Percentiles rank a stretch among this genome's conserved stretches.
These are phyloP conservation scores for Alternaria gaisen DNA, from an alignment of 2,329 filamentous ascomycete genomes.

Conservation along the genomic window DNA sequence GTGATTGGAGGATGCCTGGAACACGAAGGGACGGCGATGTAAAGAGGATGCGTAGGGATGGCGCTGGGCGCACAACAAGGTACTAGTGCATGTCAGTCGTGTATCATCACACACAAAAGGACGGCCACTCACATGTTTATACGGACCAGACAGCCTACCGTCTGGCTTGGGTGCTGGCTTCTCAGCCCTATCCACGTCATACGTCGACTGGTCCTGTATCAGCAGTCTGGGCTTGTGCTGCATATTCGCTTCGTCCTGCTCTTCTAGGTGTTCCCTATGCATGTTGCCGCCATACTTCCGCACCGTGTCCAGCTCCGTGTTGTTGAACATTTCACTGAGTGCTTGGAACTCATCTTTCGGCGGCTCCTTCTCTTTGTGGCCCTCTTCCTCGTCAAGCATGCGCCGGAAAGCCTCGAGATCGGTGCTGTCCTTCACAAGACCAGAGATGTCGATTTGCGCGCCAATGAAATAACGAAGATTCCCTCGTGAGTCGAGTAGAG, in stretches of 20 bases:
- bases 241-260: slow-evolving; percentile 54
- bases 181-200: slow-evolving; percentile 36
- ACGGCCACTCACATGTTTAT: slow-evolving; percentile 62
- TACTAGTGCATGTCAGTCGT: slow-evolving; percentile 50
- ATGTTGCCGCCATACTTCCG: slow-evolving; percentile 70
- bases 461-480: slow-evolving; percentile 74
- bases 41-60: slow-evolving; percentile 61
- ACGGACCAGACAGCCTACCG: slow-evolving; percentile 58
- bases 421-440: slow-evolving; percentile 71
- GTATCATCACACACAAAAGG: not conserved
- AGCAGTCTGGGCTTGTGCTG: slow-evolving; percentile 56
- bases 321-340: slow-evolving; percentile 74
- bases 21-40: slow-evolving; percentile 60
- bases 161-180: slow-evolving; percentile 30
- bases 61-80: slow-evolving; percentile 57
- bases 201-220: slow-evolving; percentile 57
- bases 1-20: slow-evolving; percentile 59
- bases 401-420: slow-evolving; percentile 69
- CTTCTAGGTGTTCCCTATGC: slow-evolving; percentile 63
- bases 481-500: slow-evolving; percentile 73
- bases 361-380: slow-evolving; percentile 37
- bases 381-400: slow-evolving; percentile 54
- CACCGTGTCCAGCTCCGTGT: slow-evolving; percentile 71
- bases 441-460: slow-evolving; percentile 76
- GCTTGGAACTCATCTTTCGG: slow-evolving; percentile 71